Evolutionary conservation across 2,329 filamentous ascomycete species (phyloP).

Genomic region (Botrytis pseudocinerea): DNA sequence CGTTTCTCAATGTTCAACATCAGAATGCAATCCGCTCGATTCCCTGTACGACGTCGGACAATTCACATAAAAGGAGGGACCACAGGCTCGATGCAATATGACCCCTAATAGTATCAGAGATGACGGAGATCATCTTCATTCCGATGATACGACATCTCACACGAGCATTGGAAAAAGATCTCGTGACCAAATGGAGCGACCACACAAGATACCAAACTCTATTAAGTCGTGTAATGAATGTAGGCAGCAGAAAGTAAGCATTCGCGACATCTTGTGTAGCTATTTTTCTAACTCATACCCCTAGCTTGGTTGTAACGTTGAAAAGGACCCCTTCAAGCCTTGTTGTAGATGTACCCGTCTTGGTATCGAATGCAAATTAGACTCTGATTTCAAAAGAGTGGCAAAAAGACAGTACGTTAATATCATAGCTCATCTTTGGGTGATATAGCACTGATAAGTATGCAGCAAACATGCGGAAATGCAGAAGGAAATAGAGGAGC

Average conservation of each 20-base stretch:
- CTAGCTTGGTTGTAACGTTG: constrained; percentile 66
- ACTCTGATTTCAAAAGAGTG: constrained; percentile 67
- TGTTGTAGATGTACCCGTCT: constrained; percentile 65
- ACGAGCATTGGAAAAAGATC: constrained; percentile 17
- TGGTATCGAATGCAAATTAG: constrained; percentile 64
- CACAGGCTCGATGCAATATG: neutral
- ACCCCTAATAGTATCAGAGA: neutral
- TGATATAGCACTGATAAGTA: neutral
- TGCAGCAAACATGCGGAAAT: constrained; percentile 61
- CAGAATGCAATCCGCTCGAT: neutral
- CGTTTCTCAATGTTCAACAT: neutral
- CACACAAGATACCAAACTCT: constrained; percentile 18
- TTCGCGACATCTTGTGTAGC: constrained; percentile 19
- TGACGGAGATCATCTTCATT: constrained; percentile 19
- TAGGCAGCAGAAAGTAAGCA: constrained; percentile 65
- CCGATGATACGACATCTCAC: constrained; percentile 16
- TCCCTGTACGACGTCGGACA: neutral
- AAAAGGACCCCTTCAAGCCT: constrained; percentile 61
- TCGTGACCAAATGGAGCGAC: constrained; percentile 18
- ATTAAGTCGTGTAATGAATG: constrained; percentile 49
- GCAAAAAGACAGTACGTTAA: constrained; percentile 48
- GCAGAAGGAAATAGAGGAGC: constrained; percentile 57
- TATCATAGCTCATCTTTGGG: too few relatives aligned
- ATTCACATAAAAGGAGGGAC: neutral
- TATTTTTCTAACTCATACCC: neutral